Conservation (phyloP, 306 rosid genomes). For the Cucumis sativus region Cucumber_9930_V3 NC_026660.2:1415501-1416000, state of each 20-base stretch:
- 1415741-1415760: slow-evolving; percentile 94
- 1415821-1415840: slow-evolving; percentile 72
- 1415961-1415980: slow-evolving; percentile 47
- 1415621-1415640: not conserved
- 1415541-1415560: slow-evolving; percentile 86
- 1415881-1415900: slow-evolving; percentile 80
- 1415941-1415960: slow-evolving; percentile 39
- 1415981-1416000: slow-evolving; percentile 80
- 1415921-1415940: slow-evolving; percentile 90
- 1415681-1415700: not conserved
- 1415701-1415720: slow-evolving; percentile 11
- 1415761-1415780: slow-evolving; percentile 85
- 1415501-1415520: slow-evolving; percentile 87
- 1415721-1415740: slow-evolving; percentile 98
- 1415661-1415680: not conserved
- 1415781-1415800: slow-evolving; percentile 80
- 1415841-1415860: slow-evolving; percentile 77
- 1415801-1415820: slow-evolving; percentile 79
- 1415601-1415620: slow-evolving; percentile 4
- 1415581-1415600: slow-evolving; percentile 82
- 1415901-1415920: slow-evolving; percentile 99
- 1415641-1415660: not conserved
- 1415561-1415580: slow-evolving; percentile 79
- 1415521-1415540: slow-evolving; percentile 87
- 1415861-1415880: slow-evolving; percentile 76